Evolutionary conservation across 331 rosid genomes (phyloP), one percentile per base, ranked within the genome.

Genomic region (Erythrophleum ivorense): DNA sequence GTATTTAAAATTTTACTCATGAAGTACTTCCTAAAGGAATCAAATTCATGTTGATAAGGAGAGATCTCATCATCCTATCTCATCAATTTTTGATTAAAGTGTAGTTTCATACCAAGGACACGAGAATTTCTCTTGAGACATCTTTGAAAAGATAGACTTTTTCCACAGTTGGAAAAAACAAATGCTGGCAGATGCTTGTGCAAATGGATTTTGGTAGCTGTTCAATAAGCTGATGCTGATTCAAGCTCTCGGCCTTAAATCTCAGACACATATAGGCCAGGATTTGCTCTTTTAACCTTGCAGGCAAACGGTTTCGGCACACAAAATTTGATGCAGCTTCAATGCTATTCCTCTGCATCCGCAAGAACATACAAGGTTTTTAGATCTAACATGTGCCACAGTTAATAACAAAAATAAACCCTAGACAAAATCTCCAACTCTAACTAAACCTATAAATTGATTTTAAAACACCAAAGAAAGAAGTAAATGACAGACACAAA

Each of bases 191-290:
- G 53, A 95, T 95, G 94, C 87, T 78, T 78, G 87, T 88, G 87
- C 93, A 89, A 55, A 95, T 95, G 0, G 99, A 95, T 75, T 93
- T 91, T 7, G 99, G 99, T 43, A 95, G 86, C 79, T 93, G 98
- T 40, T 91, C 98, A 50, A 95, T 83, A 45, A 95, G 89, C 3
- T 87, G 94, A 38, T 93, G 89, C 81, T 91, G 99, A 77, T 95
- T 95, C 86, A 95, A 84, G 83, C 89, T 90, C 85, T 91, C 98
- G 3, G 98, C 99, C 89, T 91, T 95, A 71, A 91, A 95, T 85
- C 98, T 90, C 82, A 93, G 84, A 63, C 98, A 95, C 97, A 95
- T 95, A 48, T 93, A 95, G 15, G 97, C 99, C 75, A 93, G 69
- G 64, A 95, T 95, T 73, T 95, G 98, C 67, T 87, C 88, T 73